A percentile compares a stretch with the other conserved stretches of the same genome.
Evolutionary conservation across 78 protist genomes (phyloP).

Genomic region (Bigelowiella natans): DNA sequence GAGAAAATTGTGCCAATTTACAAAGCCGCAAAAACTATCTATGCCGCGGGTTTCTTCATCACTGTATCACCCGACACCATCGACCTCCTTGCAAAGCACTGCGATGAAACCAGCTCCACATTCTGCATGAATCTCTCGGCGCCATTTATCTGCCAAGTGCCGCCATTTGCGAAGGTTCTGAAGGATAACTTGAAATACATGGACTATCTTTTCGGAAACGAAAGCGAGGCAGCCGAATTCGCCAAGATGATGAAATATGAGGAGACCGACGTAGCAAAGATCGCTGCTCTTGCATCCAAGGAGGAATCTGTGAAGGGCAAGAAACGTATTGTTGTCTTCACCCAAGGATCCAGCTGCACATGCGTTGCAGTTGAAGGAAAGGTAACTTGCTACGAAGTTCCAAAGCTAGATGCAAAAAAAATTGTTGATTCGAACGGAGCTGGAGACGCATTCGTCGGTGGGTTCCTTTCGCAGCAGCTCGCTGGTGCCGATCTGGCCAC

Average conservation of each 20-base stretch:
- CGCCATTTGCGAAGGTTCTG: not conserved
- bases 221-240: not conserved
- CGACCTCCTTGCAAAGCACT: not conserved
- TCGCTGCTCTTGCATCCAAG: not conserved
- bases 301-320: not conserved
- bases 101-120: not conserved
- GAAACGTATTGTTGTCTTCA: not conserved
- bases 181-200: not conserved
- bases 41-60: not conserved
- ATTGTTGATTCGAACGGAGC: slow-evolving; percentile 5
- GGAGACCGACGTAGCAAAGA: not conserved
- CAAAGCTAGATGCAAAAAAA: not conserved
- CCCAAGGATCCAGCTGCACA: not conserved
- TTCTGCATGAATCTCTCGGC: not conserved
- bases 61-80: not conserved
- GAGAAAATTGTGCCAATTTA: not conserved
- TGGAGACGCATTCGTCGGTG: slow-evolving; percentile 9
- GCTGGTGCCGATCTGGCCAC: not conserved
- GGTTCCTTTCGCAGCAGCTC: not conserved
- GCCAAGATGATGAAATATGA: not conserved
- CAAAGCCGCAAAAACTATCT: not conserved
- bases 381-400: not conserved
- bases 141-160: not conserved
- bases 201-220: not conserved
- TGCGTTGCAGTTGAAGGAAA: not conserved